Evolutionary conservation across 176 grass and related monocot species (phyloP).

Genomic region (Puccinellia tenuiflora): DNA sequence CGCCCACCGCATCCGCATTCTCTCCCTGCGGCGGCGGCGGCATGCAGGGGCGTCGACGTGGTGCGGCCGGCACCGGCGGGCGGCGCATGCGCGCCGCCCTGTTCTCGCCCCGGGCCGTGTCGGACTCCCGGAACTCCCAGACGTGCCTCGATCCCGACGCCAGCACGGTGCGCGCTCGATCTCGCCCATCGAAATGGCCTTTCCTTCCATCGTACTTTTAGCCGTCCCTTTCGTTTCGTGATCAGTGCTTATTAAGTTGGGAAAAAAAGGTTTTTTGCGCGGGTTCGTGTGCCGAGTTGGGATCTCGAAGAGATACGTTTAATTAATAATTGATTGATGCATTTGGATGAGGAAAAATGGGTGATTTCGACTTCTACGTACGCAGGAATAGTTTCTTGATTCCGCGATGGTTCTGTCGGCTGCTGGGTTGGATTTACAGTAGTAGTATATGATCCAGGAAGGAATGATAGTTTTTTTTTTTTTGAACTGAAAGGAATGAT

Average conservation of each 20-base stretch:
- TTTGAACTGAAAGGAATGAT: no score
- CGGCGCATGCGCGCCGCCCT: slow-evolving; percentile 32
- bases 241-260: neutral
- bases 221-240: slow-evolving; percentile 1
- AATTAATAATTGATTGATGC: neutral
- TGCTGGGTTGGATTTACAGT: neutral
- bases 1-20: neutral
- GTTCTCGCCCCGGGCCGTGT: slow-evolving; percentile 70
- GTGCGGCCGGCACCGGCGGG: slow-evolving; percentile 11
- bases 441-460: neutral
- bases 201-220: neutral
- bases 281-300: neutral
- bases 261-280: neutral
- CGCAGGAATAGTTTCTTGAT: neutral
- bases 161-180: slow-evolving; percentile 55
- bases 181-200: neutral
- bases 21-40: neutral
- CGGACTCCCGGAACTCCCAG: slow-evolving; percentile 75
- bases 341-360: neutral
- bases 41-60: neutral
- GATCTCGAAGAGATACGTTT: neutral
- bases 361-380: neutral
- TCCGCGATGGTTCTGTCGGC: neutral
- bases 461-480: no score
- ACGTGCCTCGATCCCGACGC: slow-evolving; percentile 98